Conservation (phyloP, 2,329 filamentous ascomycete species). For the Neofusicoccum sp. region DNA sequence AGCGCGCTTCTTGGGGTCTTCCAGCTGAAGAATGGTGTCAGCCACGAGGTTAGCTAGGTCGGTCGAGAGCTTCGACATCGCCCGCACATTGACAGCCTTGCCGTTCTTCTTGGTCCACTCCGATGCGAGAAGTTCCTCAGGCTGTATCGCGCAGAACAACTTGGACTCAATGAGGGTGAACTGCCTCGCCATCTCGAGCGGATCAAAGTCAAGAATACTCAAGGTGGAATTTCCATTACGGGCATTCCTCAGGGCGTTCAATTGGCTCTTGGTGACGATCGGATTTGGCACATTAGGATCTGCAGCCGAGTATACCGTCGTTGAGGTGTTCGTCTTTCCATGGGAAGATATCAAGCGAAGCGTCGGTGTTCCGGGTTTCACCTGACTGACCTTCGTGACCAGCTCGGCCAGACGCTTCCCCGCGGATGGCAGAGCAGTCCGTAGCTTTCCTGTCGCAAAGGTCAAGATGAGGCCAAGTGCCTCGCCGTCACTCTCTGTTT, state of each 20-base stretch:
- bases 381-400: conserved; percentile 73
- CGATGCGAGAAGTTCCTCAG: conserved; percentile 86
- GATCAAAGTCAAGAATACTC: conserved; percentile 86
- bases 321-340: conserved; percentile 81
- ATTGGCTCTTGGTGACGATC: conserved; percentile 74
- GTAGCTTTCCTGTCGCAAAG: conserved; percentile 77
- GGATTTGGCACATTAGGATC: conserved; percentile 73
- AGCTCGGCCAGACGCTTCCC: conserved; percentile 81
- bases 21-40: conserved; percentile 83
- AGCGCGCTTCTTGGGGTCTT: conserved; percentile 92
- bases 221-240: conserved; percentile 71
- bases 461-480: conserved; percentile 75
- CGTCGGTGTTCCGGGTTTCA: conserved; percentile 70
- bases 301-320: conserved; percentile 68
- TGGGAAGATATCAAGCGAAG: conserved; percentile 83
- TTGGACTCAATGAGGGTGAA: conserved; percentile 89
- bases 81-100: conserved; percentile 84
- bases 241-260: conserved; percentile 71
- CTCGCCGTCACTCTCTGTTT: conserved; percentile 74
- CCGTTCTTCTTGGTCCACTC: conserved; percentile 93
- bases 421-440: conserved; percentile 70
- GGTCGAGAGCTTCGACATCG: conserved; percentile 90
- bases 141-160: conserved; percentile 88
- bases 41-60: conserved; percentile 91
- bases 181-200: conserved; percentile 87